Conservation (phyloP, 139 green algal genomes). For the Coelastrella sp. region DNA sequence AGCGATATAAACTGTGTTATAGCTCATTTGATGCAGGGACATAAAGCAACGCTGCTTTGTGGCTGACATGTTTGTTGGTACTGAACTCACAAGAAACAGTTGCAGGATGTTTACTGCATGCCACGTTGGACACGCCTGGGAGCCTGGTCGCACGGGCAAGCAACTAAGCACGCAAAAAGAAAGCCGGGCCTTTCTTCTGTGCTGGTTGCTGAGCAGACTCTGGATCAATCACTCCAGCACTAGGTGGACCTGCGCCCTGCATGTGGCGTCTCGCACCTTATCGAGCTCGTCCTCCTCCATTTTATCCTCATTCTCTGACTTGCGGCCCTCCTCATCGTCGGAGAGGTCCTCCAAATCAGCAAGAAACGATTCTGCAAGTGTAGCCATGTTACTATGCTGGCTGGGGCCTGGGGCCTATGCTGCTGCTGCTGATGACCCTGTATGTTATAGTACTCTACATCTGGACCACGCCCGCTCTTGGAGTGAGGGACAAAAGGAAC, state of each 20-base stretch:
- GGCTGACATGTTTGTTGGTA: too few relatives aligned
- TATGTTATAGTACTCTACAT: background rate
- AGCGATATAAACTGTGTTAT: too few relatives aligned
- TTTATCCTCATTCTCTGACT: conserved; percentile 54
- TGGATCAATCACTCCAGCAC: too few relatives aligned
- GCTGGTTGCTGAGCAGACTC: too few relatives aligned
- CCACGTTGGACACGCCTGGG: too few relatives aligned
- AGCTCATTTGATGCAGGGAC: too few relatives aligned
- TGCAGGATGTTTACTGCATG: too few relatives aligned
- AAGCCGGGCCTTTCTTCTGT: too few relatives aligned
- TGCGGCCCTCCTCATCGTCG: conserved; percentile 76
- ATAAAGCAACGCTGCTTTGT: too few relatives aligned
- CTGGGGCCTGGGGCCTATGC: background rate
- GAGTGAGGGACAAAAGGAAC: background rate
- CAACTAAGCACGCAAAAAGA: too few relatives aligned
- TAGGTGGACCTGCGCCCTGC: background rate
- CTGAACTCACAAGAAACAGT: too few relatives aligned
- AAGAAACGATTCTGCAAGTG: conserved; percentile 91
- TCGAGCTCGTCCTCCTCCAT: conserved; percentile 43
- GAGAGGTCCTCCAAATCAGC: conserved; percentile 96
- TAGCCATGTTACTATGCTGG: conserved; percentile 6
- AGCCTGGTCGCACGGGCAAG: too few relatives aligned
- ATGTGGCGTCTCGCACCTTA: conserved; percentile 25
- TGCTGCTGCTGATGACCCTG: background rate
- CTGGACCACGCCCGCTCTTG: background rate